phyloP scores from a whole-genome alignment of 306 rosid species.

The Amphicarpaea edgeworthii region DNA sequence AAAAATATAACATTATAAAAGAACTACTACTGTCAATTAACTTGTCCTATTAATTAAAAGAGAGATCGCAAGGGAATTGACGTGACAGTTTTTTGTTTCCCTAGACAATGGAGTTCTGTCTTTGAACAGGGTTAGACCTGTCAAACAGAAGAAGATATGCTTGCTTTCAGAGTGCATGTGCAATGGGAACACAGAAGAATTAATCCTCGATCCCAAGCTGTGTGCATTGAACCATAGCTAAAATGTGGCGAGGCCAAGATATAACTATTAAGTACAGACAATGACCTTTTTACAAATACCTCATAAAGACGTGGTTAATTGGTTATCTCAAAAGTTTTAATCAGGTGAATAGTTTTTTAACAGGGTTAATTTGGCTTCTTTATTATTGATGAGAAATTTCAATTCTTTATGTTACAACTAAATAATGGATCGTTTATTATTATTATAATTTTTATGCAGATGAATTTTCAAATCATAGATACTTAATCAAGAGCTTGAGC shows the following conservation, averaged over 20 bases:
- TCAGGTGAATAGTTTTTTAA: not conserved
- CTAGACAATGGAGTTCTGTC: conserved; percentile 40
- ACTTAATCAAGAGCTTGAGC: not conserved
- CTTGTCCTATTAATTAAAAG: conserved; percentile 5
- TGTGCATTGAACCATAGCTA: conserved; percentile 30
- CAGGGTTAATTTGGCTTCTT: not conserved
- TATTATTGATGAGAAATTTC: conserved; percentile 16
- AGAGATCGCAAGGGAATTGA: conserved; percentile 27
- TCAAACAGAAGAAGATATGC: conserved; percentile 38
- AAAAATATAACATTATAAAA: not conserved
- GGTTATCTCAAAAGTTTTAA: not conserved
- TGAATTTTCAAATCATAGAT: not conserved
- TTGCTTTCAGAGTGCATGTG: conserved; percentile 42
- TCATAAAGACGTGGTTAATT: conserved; percentile 14
- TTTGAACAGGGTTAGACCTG: conserved; percentile 19
- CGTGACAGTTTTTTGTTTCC: conserved; percentile 34
- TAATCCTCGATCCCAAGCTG: conserved; percentile 27
- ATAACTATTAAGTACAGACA: conserved; percentile 23
- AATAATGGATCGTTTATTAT: not conserved
- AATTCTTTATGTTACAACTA: not conserved
- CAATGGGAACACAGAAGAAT: conserved; percentile 12
- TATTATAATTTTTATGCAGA: not conserved
- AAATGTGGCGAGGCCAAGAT: conserved; percentile 15
- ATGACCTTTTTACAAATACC: not conserved
- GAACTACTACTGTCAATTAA: not conserved